Evolutionary conservation across 2,329 filamentous ascomycete genomes (phyloP), one percentile per base, ranked within the genome.

Genomic region (Cladorrhinum sp.): DNA sequence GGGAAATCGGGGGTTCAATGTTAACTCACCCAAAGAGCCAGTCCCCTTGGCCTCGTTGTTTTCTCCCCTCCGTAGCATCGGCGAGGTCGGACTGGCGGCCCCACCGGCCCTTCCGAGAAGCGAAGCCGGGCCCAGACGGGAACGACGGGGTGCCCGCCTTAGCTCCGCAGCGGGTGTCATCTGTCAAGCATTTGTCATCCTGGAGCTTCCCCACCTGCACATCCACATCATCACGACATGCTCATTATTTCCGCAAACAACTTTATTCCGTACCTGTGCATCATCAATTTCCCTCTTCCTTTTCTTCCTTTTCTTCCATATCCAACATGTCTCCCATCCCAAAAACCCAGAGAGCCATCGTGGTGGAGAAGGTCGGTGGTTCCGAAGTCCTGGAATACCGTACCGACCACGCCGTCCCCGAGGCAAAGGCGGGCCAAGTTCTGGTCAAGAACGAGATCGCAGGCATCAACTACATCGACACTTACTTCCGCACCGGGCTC

Each of bases 401-500:
- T 9, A 56, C 58, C 16, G 58, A 56, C 20, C 33, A 51, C 24
- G 9, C 58, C 36, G 53, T 60, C 24, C 23, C 58, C 10, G 10
- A 48, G 20, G 39, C 53, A 12, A 7, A 10, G 16, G 58, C 55
- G 18, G 58, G 58, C 59, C 80, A 96, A 66, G 76, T 96, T 16
- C 82, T 96, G 3, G 84, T 96, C 62, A 89, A 88, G 75, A 95
- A 96, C 74, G 84, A 87, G 63, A 89, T 84, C 72, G 81, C 88
- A 48, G 92, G 92, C 61, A 79, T 96, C 64, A 96, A 96, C 77
- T 96, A 85, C 76, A 95, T 96, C 71, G 92, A 96, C 76, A 96
- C 79, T 78, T 86, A 75, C 69, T 76, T 69, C 57, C 46, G 57
- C 21, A 58, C 48, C 12, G 52, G 62, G 10, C 49, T 66, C 9